These are phyloP conservation scores for Oryza brachyantha DNA, from an alignment of 176 grass and related monocot species.

Conservation along the genomic window DNA sequence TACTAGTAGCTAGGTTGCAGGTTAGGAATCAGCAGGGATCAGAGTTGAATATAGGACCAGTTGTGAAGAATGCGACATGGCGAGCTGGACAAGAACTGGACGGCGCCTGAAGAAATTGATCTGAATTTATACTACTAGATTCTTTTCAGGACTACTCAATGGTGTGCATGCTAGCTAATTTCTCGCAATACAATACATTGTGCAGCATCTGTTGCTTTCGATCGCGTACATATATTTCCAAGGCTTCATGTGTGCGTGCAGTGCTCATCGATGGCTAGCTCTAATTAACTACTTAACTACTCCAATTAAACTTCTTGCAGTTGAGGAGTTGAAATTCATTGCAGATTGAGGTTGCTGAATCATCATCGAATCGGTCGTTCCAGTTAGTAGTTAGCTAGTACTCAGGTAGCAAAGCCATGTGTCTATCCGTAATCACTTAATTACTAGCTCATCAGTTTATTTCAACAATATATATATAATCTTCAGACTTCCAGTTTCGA, in stretches of 20 bases:
- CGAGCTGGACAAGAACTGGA: background rate
- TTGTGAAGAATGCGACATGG: background rate
- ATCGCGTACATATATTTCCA: background rate
- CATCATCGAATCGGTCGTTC: background rate
- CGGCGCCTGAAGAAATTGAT: background rate
- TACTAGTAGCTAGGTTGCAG: background rate
- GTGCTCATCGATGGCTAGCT: too few species aligned
- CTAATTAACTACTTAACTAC: background rate
- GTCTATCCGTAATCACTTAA: background rate
- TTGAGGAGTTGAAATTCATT: background rate
- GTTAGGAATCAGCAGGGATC: conserved; percentile 5
- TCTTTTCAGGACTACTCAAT: too few species aligned
- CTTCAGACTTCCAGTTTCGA: background rate
- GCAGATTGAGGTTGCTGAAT: background rate
- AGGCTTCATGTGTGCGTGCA: background rate
- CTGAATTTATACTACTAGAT: too few species aligned
- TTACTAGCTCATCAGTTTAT: background rate
- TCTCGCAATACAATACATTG: too few species aligned
- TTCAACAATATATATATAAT: background rate
- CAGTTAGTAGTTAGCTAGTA: background rate
- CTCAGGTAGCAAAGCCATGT: too few species aligned
- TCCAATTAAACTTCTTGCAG: too few species aligned
- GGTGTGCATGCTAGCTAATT: background rate
- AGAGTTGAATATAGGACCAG: background rate
- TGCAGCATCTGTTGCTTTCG: background rate